Conservation (phyloP, 164 flowering plant genomes). For the Amborella trichopoda region DNA sequence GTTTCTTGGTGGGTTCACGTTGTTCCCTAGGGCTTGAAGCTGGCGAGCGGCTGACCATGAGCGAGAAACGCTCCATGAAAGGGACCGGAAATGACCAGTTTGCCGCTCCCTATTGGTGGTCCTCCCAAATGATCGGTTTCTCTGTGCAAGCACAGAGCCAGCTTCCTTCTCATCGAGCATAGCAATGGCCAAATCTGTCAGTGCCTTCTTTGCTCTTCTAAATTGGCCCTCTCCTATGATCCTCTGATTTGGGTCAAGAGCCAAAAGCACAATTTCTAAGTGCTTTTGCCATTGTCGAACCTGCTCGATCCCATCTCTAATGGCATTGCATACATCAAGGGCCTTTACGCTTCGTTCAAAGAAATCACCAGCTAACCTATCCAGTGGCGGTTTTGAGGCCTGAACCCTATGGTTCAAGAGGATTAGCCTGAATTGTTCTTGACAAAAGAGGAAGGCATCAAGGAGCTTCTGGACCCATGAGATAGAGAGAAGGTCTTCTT, state of each 20-base stretch:
- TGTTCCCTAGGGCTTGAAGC: constrained; percentile 75
- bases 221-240: constrained; percentile 71
- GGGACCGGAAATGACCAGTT: constrained; percentile 49
- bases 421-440: constrained; percentile 60
- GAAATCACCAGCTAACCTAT: constrained; percentile 40
- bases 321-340: constrained; percentile 81
- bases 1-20: constrained; percentile 39
- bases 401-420: constrained; percentile 25
- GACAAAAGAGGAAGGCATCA: constrained; percentile 59
- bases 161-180: constrained; percentile 86
- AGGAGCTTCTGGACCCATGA: constrained; percentile 65
- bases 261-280: constrained; percentile 60
- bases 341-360: constrained; percentile 79
- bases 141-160: constrained; percentile 22
- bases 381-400: constrained; percentile 37
- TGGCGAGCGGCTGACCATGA: constrained; percentile 66
- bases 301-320: constrained; percentile 80
- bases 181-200: constrained; percentile 56
- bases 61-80: constrained; percentile 94
- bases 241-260: constrained; percentile 35
- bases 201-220: constrained; percentile 75
- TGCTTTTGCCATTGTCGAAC: constrained; percentile 73
- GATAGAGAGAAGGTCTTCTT: constrained; percentile 54
- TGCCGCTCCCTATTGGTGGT: constrained; percentile 22
- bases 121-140: constrained; percentile 79